Evolutionary conservation across 176 grass and related monocot species (phyloP).

Genomic region (Phoenix dactylifera): DNA sequence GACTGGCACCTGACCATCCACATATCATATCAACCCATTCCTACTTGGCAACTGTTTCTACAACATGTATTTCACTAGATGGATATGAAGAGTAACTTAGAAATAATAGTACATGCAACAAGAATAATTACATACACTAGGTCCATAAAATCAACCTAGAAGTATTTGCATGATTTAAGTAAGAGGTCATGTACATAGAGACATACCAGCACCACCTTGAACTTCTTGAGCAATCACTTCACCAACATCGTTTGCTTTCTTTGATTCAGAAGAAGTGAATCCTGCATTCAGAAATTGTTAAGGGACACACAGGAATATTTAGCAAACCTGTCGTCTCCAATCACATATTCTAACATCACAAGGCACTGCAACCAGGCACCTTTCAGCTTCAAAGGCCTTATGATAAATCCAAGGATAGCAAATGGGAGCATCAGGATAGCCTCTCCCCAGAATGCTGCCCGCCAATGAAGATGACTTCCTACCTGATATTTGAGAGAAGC

Average conservation of each 20-base stretch:
- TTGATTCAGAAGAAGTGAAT: slow-evolving; percentile 22
- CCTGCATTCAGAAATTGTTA: slow-evolving; percentile 15
- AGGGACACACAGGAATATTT: slow-evolving; percentile 10
- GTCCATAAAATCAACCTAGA: too few relatives aligned
- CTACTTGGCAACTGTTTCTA: too few relatives aligned
- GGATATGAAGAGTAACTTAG: too few relatives aligned
- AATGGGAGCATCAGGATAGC: slow-evolving; percentile 98
- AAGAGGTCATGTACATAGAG: neutral
- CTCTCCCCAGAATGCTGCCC: slow-evolving; percentile 96
- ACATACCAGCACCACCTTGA: neutral
- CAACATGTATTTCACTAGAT: too few relatives aligned
- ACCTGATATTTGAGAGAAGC: slow-evolving; percentile 36
- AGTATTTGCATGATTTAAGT: too few relatives aligned
- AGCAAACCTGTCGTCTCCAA: neutral
- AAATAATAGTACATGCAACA: too few relatives aligned
- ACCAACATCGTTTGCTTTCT: slow-evolving; percentile 3
- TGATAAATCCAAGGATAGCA: slow-evolving; percentile 89
- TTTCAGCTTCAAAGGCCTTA: slow-evolving; percentile 91
- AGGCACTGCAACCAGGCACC: slow-evolving; percentile 31
- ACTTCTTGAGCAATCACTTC: slow-evolving; percentile 4
- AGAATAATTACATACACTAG: too few relatives aligned
- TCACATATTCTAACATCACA: slow-evolving; percentile 4
- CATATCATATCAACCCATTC: too few relatives aligned
- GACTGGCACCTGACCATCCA: too few relatives aligned
- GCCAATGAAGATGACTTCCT: slow-evolving; percentile 61